A percentile compares a stretch with the other conserved stretches of the same genome.
Conservation (phyloP, 2,329 filamentous ascomycete genomes). For the Ophiostoma tasmaniense region DNA sequence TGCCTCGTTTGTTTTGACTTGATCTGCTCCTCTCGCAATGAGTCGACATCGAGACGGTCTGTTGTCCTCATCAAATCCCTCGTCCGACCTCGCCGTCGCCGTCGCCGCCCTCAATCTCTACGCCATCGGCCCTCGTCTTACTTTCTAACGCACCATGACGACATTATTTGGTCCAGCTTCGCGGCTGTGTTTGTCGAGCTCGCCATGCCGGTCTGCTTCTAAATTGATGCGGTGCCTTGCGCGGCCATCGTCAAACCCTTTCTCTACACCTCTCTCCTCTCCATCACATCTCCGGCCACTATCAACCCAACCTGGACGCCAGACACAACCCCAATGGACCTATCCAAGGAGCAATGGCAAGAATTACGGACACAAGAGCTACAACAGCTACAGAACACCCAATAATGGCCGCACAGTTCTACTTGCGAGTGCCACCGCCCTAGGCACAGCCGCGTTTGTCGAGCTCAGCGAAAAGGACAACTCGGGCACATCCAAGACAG, state of each 20-base stretch:
- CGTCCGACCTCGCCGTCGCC: neutral
- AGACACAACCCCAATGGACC: neutral
- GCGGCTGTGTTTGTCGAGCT: neutral
- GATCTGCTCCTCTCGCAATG: neutral
- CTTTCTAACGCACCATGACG: neutral
- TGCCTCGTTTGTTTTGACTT: neutral
- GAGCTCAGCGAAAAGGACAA: conserved; percentile 49
- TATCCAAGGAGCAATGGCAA: neutral
- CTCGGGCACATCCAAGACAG: conserved; percentile 49
- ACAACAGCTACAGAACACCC: neutral
- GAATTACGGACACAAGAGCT: neutral
- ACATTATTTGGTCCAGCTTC: neutral
- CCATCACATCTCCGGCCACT: neutral
- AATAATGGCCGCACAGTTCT: conserved; percentile 30
- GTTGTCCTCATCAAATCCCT: neutral
- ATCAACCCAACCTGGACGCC: neutral
- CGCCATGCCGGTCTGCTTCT: neutral
- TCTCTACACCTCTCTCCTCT: neutral
- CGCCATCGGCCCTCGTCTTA: neutral
- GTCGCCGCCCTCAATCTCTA: neutral
- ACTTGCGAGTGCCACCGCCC: conserved; percentile 29
- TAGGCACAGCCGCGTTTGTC: conserved; percentile 51
- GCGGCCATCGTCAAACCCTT: neutral
- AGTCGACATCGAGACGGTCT: neutral
- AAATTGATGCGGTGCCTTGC: neutral